Conservation (phyloP, 768 basidiomycete genomes). For the Galerina marginata region DNA sequence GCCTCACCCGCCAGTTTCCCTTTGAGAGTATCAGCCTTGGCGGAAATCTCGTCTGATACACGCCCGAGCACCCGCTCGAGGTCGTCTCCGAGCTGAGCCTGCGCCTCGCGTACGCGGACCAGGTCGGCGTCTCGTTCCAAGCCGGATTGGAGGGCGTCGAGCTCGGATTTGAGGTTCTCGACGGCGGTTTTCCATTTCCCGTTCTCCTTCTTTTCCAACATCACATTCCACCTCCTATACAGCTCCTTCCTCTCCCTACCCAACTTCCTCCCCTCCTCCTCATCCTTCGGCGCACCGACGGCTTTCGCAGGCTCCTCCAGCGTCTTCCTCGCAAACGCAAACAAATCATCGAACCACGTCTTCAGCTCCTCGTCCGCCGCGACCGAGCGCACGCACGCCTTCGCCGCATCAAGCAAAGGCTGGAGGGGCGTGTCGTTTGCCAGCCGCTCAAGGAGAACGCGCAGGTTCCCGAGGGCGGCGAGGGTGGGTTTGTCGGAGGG, state of each 20-base stretch:
- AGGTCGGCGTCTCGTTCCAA: conserved; percentile 57
- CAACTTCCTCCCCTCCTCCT: conserved; percentile 29
- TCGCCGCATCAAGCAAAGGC: conserved; percentile 47
- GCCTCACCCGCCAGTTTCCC: background rate
- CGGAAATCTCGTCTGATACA: background rate
- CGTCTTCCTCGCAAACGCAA: conserved; percentile 48
- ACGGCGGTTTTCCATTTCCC: conserved; percentile 61
- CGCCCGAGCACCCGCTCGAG: conserved; percentile 46
- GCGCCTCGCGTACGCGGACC: conserved; percentile 49
- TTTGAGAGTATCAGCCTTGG: background rate
- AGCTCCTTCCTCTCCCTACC: conserved; percentile 46
- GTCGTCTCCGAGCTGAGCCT: conserved; percentile 51
- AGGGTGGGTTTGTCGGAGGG: conserved; percentile 66
- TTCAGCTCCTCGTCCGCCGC: conserved; percentile 59
- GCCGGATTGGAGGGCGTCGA: conserved; percentile 48
- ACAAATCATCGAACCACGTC: conserved; percentile 59
- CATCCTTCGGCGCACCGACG: conserved; percentile 52
- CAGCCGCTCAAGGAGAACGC: conserved; percentile 55
- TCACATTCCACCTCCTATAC: conserved; percentile 51
- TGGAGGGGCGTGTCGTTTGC: conserved; percentile 55
- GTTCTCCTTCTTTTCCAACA: conserved; percentile 52
- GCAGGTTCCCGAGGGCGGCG: conserved; percentile 54
- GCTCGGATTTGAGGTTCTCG: conserved; percentile 49
- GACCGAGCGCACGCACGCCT: conserved; percentile 51
- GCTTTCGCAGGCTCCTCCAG: conserved; percentile 46